phyloP scores from a whole-genome alignment of 768 basidiomycete genomes.

The Lyophyllum decastes region DNA sequence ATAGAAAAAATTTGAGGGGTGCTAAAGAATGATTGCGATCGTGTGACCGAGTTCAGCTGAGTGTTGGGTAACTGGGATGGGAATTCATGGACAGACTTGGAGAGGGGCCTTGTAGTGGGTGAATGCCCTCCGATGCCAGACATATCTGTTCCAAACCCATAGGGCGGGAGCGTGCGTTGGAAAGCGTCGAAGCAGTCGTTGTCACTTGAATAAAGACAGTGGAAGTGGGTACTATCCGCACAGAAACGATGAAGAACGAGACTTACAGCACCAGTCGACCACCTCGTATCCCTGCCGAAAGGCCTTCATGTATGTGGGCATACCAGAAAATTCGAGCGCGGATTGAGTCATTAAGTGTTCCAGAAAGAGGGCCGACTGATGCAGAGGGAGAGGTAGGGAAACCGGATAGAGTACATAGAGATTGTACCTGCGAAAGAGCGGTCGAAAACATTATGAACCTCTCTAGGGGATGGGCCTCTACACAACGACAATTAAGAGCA shows the following conservation, averaged over 20 bases:
- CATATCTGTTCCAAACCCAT: constrained; percentile 28
- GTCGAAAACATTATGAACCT: constrained; percentile 73
- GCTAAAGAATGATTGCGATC: constrained; percentile 52
- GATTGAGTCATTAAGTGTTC: constrained; percentile 59
- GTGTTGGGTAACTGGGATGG: constrained; percentile 5
- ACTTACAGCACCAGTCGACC: constrained; percentile 79
- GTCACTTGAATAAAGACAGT: constrained; percentile 49
- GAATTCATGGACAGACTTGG: constrained; percentile 15
- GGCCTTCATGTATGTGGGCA: constrained; percentile 81
- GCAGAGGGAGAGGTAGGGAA: constrained; percentile 28
- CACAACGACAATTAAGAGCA: constrained; percentile 14
- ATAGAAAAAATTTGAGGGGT: constrained; percentile 63
- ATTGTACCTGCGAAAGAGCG: constrained; percentile 78
- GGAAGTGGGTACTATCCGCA: background rate
- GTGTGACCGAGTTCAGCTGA: constrained; percentile 24
- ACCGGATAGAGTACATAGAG: constrained; percentile 63
- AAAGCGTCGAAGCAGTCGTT: constrained; percentile 79
- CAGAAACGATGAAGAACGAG: background rate
- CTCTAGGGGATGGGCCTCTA: constrained; percentile 50
- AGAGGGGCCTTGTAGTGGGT: constrained; percentile 13
- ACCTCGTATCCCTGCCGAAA: constrained; percentile 79
- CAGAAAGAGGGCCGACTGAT: constrained; percentile 37
- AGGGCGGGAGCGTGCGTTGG: constrained; percentile 59
- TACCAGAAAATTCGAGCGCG: constrained; percentile 90
- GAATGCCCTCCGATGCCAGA: constrained; percentile 7